Percentiles rank a stretch among this genome's conserved stretches.
These are phyloP conservation scores for Tilletiaria anomala DNA, from an alignment of 1,284 basidiomycete species.

Conservation along the genomic window DNA sequence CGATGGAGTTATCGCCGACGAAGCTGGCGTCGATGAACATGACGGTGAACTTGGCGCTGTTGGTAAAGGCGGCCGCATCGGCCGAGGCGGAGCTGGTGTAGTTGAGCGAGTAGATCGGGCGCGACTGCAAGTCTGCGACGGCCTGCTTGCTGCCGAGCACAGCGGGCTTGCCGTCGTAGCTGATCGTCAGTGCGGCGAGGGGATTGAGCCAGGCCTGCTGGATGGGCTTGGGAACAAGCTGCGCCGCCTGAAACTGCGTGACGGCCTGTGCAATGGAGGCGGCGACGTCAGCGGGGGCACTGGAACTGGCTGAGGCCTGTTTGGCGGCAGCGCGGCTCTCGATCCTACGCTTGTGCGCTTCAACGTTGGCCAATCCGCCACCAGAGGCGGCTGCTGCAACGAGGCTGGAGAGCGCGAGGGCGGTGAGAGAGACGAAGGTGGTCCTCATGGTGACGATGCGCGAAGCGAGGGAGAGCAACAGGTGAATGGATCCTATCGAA, in stretches of 20 bases:
- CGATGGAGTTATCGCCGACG: background rate
- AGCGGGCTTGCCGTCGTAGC: background rate
- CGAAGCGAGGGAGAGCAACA: too few relatives aligned
- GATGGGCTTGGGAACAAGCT: constrained; percentile 1
- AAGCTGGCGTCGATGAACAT: constrained; percentile 1
- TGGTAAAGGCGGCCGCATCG: constrained; percentile 1
- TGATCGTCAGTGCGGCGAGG: background rate
- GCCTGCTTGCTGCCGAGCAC: background rate
- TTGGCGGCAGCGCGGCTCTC: too few relatives aligned
- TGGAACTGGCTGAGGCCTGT: too few relatives aligned
- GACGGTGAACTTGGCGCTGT: constrained; percentile 1
- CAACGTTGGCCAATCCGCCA: too few relatives aligned
- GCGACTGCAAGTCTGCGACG: background rate
- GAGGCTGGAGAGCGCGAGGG: too few relatives aligned
- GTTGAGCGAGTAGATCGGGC: background rate
- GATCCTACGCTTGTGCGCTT: too few relatives aligned
- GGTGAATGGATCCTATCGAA: too few relatives aligned
- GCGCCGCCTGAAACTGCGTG: background rate
- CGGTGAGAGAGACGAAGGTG: too few relatives aligned
- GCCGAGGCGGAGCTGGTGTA: background rate
- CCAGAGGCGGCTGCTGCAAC: too few relatives aligned
- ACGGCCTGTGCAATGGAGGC: background rate
- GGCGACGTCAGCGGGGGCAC: background rate
- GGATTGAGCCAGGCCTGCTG: background rate
- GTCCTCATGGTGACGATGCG: too few relatives aligned